Base-by-base conservation (phyloP, 176 grass and related monocot genomes). In the Oryza meyeriana region DNA sequence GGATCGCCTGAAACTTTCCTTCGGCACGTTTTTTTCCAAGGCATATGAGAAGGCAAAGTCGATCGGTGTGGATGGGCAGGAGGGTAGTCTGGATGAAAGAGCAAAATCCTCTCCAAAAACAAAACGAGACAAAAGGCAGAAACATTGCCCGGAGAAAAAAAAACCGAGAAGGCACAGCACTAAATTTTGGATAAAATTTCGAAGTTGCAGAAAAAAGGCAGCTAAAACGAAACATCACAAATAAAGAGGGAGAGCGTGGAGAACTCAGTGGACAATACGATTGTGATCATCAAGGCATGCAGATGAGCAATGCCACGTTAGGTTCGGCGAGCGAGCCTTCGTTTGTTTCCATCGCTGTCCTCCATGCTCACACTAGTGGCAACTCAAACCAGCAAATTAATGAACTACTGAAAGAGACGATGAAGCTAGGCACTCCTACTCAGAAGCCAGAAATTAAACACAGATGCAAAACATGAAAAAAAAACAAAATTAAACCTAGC, bases 321-420 rank as follows among this genome's bases (percentile, higher is more conserved):
- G 48, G 87, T 80, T 89, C 87, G 77, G 82, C 87, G 82, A 89
- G 82, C 76, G 82, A 89, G 81, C 87, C 87, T 55, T 89, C 39
- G 50, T 70, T 70, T 80, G 57, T 89, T 80, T 75, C 70, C 87
- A 85, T 89, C 87, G 81, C 12, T 20, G 82, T 85, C 12, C 87
- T 85, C 82, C 77, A 35, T 72, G 28, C 8, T 20, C 61, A 67
- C 1, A 24, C 6, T 10, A 8, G 0, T 36, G 6, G 3, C 3
- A 63, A 85, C 62, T 29, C 10, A 61, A 79, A 52, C 20, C 9
- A 22, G 12, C 1, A 50, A 40, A 44, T 26, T 26, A 25, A 16
- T 3, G 1, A 59, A 55, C 52, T 10, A n/a, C 32, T 20, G 57
- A 41, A 27, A 25, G 27, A 26, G 20, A 67, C 24, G 36, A 77